Evolutionary conservation across 2,329 filamentous ascomycete species (phyloP), one percentile per base, ranked within the genome.

Genomic region (Colletotrichum chrysophilum): DNA sequence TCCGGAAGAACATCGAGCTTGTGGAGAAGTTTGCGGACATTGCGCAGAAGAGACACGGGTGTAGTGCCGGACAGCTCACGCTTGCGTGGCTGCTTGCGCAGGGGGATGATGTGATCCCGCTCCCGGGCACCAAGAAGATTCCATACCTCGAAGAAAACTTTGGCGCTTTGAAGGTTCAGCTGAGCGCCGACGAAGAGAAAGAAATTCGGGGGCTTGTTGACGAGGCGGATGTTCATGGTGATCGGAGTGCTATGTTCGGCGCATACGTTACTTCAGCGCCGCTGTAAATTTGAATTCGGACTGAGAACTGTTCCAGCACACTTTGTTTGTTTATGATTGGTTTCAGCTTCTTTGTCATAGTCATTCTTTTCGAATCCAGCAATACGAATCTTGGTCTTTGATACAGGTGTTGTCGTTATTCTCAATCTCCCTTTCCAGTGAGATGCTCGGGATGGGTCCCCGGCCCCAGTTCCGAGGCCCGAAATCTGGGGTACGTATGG

Each of bases 41-140:
- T 7, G 68, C 52, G 4, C 91, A 90, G 1, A 83, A 86, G 56
- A 85, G 83, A 76, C 93, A 94, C 82, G 87, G 80, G 7, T 87
- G 85, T 61, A 92, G 92, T 0, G 78, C 90, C 0, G 87, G 86
- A 2, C 89, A 94, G 80, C 80, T 94, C 36, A 89, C 90, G 2
- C 84, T 94, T 32, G 92, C 92, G 0, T 94, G 92, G 92, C 78
- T 94, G 71, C 79, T 92, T 77, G 88, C 88, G 5, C 91, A 93
- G 78, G 90, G 90, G 0, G 86, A 89, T 4, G 89, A 92, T 78
- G 85, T 94, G 66, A 88, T 92, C 79, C 90, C 93, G 0, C 94
- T 90, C 66, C 88, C 87, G 0, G 89, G 88, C 3, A 90, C 88
- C 0, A 89, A 86, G 80, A 87, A 81, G 70, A 81, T 87, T 48